Evolutionary conservation across 2,329 filamentous ascomycete genomes (phyloP), one percentile per base, ranked within the genome.

Genomic region (Cladosporium oxysporum): DNA sequence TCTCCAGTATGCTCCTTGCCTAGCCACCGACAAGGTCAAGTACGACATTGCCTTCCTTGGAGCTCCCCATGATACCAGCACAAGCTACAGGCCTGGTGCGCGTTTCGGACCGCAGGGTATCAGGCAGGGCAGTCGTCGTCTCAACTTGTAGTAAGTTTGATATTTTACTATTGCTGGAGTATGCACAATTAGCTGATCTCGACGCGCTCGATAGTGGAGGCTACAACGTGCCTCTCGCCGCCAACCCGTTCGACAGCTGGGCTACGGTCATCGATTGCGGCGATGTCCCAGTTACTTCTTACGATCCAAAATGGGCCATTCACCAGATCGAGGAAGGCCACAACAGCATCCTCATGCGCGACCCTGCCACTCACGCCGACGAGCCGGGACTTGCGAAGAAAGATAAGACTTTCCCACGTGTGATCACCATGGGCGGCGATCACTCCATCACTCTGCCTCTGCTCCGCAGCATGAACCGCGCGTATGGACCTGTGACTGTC

Each of bases 21-120:
- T 96, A 4, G 82, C 86, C n/a, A 88, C 85, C 68, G 83, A 87
- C 49, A 84, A 87, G 29, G 88, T 90, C 70, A 87, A 88, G 73
- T 96, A 90, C 72, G 92, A 96, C 70, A 93, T 96, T 78, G 92
- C 92, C 1, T 95, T 96, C 77, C 86, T 95, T 60, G 91, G 90
- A 52, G 91, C 91, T 49, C 91, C 92, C 0, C 95, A 95, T 71
- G 92, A 96, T 76, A 94, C 92, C 0, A 91, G 91, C 62, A 95
- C 91, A 29, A 93, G 91, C 0, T 96, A 96, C 79, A 83, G 91
- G 61, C 92, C 91, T 3, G 91, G 92, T 70, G 92, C 92, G 67
- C 87, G 92, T 41, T 96, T 96, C 71, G 92, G 92, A 0, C 92
- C 92, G 11, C 91, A 89, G 35, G 91, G 91, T 58, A 94, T 95